phyloP scores from a whole-genome alignment of 2,329 filamentous ascomycete genomes.

The Leptographium flavum region DNA sequence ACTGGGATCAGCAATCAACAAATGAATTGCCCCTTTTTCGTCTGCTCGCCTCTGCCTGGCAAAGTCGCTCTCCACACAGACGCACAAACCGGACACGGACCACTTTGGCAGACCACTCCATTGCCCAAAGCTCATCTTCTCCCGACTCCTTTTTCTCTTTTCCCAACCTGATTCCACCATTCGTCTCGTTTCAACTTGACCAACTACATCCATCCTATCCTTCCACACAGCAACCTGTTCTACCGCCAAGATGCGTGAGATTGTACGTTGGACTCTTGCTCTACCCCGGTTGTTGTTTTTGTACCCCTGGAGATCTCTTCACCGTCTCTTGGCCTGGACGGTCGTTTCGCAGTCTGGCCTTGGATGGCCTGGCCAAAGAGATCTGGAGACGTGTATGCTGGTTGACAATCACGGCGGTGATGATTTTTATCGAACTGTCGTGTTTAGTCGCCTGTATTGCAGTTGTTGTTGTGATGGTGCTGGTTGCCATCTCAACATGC shows the following conservation, averaged over 20 bases:
- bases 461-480: no score
- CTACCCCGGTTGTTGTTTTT: background rate
- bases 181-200: background rate
- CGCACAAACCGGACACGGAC: conserved; percentile 1
- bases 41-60: background rate
- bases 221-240: background rate
- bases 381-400: background rate
- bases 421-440: background rate
- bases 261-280: conserved; percentile 35
- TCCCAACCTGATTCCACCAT: background rate
- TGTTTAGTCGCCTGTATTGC: background rate
- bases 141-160: conserved; percentile 5
- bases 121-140: conserved; percentile 1
- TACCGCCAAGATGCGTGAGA: conserved; percentile 55
- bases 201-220: background rate
- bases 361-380: background rate
- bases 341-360: background rate
- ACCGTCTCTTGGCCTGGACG: background rate
- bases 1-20: conserved; percentile 3
- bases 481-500: no score
- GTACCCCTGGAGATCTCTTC: background rate
- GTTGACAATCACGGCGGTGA: background rate
- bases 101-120: background rate
- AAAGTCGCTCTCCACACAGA: background rate
- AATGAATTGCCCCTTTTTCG: conserved; percentile 1